These are phyloP conservation scores for Licmophora abbreviata DNA, from an alignment of 108 stramenopile genomes.

Conservation along the genomic window DNA sequence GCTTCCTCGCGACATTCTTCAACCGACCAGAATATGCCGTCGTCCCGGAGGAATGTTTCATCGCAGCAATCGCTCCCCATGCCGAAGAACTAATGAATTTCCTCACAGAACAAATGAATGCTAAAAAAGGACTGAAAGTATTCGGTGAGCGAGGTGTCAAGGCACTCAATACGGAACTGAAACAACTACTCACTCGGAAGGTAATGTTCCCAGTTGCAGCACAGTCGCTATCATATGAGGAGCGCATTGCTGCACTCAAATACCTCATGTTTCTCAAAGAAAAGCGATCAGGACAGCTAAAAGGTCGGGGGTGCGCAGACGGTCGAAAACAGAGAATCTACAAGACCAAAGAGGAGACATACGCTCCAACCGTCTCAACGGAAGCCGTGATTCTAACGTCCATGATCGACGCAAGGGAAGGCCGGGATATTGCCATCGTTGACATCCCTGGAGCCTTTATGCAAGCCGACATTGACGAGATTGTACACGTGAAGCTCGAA, in stretches of 20 bases:
- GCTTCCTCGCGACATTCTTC: too few species aligned
- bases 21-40: too few species aligned
- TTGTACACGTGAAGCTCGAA: neutral
- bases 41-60: too few species aligned
- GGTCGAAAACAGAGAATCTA: conserved; percentile 22
- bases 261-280: conserved; percentile 12
- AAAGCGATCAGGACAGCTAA: conserved; percentile 8
- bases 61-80: too few species aligned
- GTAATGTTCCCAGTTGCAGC: conserved; percentile 7
- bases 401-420: conserved; percentile 9
- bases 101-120: too few species aligned
- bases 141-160: conserved; percentile 25
- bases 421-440: conserved; percentile 21
- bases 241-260: conserved; percentile 11
- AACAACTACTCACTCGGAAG: conserved; percentile 24
- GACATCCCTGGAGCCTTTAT: conserved; percentile 45
- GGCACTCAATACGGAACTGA: conserved; percentile 24
- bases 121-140: conserved; percentile 18
- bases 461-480: conserved; percentile 19
- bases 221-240: conserved; percentile 3
- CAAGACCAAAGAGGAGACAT: conserved; percentile 18
- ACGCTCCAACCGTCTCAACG: conserved; percentile 23
- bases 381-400: conserved; percentile 15
- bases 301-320: conserved; percentile 16
- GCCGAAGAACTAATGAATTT: too few species aligned